Conservation (phyloP, 495 filamentous ascomycete species). For the Aspergillus cristatus region DNA sequence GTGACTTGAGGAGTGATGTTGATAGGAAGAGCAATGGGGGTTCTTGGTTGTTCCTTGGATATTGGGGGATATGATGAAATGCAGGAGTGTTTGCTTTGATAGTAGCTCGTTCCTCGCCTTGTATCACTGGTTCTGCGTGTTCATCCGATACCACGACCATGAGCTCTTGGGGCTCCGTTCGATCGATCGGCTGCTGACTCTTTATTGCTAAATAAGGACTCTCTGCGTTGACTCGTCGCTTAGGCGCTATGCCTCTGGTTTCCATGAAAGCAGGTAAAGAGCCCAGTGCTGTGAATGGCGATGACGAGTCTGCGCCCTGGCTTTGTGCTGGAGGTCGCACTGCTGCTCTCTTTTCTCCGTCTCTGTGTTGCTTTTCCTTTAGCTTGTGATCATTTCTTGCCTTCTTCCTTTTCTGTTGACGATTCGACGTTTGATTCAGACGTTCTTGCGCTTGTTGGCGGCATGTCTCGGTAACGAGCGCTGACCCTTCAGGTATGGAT, state of each 20-base stretch:
- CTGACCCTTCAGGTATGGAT: no score
- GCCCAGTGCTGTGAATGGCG: constrained; percentile 7
- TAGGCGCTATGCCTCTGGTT: constrained; percentile 10
- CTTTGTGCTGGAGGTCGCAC: no score
- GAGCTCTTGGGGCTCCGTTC: no score
- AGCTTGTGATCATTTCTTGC: no score
- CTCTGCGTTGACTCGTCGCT: background rate
- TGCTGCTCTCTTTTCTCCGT: no score
- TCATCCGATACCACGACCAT: background rate
- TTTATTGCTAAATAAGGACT: constrained; percentile 11
- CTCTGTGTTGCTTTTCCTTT: no score
- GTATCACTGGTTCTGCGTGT: no score
- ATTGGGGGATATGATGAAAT: constrained; percentile 1
- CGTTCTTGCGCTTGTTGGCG: no score
- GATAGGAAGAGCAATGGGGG: constrained; percentile 16
- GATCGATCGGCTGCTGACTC: background rate
- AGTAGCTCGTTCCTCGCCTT: background rate
- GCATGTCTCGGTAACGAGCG: no score
- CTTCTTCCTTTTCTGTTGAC: no score
- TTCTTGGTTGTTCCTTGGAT: background rate
- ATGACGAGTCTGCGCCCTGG: background rate
- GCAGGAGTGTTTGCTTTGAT: background rate
- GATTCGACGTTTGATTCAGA: no score
- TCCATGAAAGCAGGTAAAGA: constrained; percentile 24
- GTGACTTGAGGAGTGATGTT: constrained; percentile 19